Base-by-base conservation (phyloP, 768 basidiomycete genomes). In the Psilocybe sp. region DNA sequence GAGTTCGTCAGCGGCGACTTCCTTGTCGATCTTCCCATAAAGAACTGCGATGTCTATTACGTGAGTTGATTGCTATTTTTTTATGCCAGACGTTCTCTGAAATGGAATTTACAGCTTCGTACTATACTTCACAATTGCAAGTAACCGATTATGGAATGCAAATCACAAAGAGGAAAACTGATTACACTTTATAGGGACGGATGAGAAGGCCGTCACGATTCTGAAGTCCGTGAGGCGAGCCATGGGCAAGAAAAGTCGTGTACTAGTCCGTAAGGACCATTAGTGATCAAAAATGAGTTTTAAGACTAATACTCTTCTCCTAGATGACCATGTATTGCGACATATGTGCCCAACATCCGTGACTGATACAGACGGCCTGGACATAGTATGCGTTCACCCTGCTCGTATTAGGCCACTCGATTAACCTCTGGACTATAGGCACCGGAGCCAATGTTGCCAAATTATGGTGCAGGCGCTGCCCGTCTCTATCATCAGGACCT, bases 251-350 rank as follows among this genome's bases (percentile, higher is more conserved):
- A 37, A 56, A 1, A 70, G 64, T 40, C 63, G 64, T 0, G 36
- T 72, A 11, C 59, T 73, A 19, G 62, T 73, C 42, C 64, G 71
- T 70, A 47, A 46, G 69, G n/a, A n/a, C n/a, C n/a, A n/a, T n/a
- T n/a, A n/a, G n/a, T n/a, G n/a, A n/a, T n/a, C n/a, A n/a, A n/a
- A n/a, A n/a, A n/a, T n/a, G n/a, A n/a, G n/a, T n/a, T n/a, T n/a
- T n/a, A n/a, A n/a, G n/a, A n/a, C n/a, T n/a, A n/a, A n/a, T n/a
- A n/a, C n/a, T n/a, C n/a, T n/a, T n/a, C 8, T 3, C 31, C 19
- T 28, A 56, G 55, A 56, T 33, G 55, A 56, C 39, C 38, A 52
- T 13, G 51, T 52, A 28, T 48, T 56, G 10, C 50, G 48, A 18
- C 55, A 56, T 28, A 42, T 51, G 20, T 49, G 36, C 38, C 44